These are phyloP conservation scores for Crithidia expoeki DNA, from an alignment of 208 protist species.

Conservation along the genomic window DNA sequence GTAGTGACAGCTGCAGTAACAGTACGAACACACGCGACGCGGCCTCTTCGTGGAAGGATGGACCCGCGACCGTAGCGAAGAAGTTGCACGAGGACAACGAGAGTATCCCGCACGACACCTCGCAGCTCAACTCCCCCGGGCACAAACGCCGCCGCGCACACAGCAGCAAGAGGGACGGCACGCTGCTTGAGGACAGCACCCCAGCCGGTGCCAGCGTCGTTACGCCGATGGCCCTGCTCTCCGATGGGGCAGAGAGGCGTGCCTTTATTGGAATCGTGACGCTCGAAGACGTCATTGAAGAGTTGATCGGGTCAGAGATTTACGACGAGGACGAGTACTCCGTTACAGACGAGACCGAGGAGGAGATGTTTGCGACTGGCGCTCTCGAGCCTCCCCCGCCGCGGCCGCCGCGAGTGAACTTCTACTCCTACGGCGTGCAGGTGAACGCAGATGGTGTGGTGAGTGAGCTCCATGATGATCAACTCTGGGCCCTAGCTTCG, in stretches of 20 bases:
- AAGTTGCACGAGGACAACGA: background rate
- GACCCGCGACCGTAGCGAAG: background rate
- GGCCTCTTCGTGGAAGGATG: background rate
- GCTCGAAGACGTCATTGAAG: conserved; percentile 83
- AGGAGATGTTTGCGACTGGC: conserved; percentile 14
- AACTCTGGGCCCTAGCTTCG: conserved; percentile 67
- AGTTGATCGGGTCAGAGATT: conserved; percentile 72
- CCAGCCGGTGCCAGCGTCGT: conserved; percentile 11
- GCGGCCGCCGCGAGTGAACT: conserved; percentile 63
- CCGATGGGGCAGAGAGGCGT: conserved; percentile 16
- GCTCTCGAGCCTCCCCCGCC: conserved; percentile 4
- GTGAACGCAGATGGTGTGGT: background rate
- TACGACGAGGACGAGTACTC: conserved; percentile 81
- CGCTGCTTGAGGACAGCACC: background rate
- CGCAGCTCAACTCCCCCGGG: background rate
- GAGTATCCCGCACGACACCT: background rate
- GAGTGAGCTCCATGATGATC: conserved; percentile 49
- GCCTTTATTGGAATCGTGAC: conserved; percentile 63
- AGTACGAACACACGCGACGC: background rate
- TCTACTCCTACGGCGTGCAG: conserved; percentile 69
- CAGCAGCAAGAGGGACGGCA: background rate
- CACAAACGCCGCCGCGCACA: background rate
- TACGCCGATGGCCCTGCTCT: conserved; percentile 19
- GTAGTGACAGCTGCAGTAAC: background rate
- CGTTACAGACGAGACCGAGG: conserved; percentile 16